These are phyloP conservation scores for Chlorella sp. DNA, from an alignment of 139 green algal species.

Conservation along the genomic window DNA sequence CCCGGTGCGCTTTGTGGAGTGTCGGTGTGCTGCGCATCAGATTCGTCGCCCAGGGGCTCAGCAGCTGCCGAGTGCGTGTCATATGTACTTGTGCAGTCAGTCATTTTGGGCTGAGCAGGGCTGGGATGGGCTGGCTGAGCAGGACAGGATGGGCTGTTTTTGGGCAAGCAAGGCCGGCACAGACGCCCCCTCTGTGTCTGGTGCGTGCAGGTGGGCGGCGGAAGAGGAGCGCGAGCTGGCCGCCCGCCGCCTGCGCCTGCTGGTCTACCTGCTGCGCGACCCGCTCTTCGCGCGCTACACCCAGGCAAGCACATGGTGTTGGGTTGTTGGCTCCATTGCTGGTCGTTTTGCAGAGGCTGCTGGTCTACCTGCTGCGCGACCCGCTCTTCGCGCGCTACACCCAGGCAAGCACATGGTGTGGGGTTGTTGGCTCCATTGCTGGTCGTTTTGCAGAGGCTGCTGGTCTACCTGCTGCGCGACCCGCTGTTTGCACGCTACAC, in stretches of 20 bases:
- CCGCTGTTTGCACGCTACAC: not conserved
- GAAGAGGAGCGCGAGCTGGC: slow-evolving; percentile 48
- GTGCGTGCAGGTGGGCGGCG: slow-evolving; percentile 48
- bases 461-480: not conserved
- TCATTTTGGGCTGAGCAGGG: too few species aligned
- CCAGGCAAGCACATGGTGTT: not conserved
- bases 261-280: slow-evolving; percentile 65
- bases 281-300: slow-evolving; percentile 63
- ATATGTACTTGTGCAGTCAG: too few species aligned
- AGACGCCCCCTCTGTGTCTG: too few species aligned
- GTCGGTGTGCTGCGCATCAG: too few species aligned
- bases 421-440: not conserved
- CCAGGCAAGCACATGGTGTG: not conserved
- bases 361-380: not conserved
- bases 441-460: not conserved
- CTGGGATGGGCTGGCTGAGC: too few species aligned
- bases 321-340: not conserved
- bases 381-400: not conserved
- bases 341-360: too few species aligned
- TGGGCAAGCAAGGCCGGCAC: too few species aligned
- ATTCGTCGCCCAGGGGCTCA: too few species aligned
- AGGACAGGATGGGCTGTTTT: too few species aligned
- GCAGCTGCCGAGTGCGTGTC: too few species aligned
- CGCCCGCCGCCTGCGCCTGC: slow-evolving; percentile 41
- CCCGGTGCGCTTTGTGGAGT: not conserved